Base-by-base conservation (phyloP, 1,139 yeast species). In the Schizosaccharomyces versatilis region DNA sequence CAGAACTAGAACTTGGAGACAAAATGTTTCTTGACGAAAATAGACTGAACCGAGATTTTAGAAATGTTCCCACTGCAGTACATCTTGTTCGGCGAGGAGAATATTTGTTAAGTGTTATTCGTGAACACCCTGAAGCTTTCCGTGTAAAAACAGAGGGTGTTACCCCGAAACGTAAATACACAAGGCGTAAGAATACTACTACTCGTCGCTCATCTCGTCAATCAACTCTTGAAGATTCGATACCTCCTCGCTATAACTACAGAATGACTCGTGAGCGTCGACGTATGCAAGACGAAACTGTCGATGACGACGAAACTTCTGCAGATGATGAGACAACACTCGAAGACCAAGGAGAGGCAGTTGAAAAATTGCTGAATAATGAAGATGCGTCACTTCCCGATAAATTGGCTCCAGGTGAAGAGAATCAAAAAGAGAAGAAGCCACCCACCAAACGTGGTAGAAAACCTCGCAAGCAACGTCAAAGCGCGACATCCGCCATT, bases 21-120 rank as follows among this genome's bases (percentile, higher is more conserved):
- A 88, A 84, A 69, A 69, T 88, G 60, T 88, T 78, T 64, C 72
- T 88, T 61, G 71, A 70, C 58, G 49, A 44, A 44, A 44, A 39
- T 39, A 39, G 32, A 32, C 38, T 19, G 49, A 44, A 44, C 19
- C 19, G 32, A 36, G 32, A 24, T 24, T 24, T 24, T 24, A 60
- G 58, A 62, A 67, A 80, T 62, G 83, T 81, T 9, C 99, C 99
- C 1, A 94, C 94, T 6, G 77, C 96, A 1, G 93, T 90, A 9
- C 99, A 90, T 68, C 72, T 93, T 54, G 88, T 86, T n/a, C 78
- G 99, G 66, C 77, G 99, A 64, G 81, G 84, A 1, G 98, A 93
- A 65, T 90, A 88, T 62, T 73, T 90, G 62, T 75, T 88, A 51
- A 69, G 79, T 1, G 79, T 84, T 38, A 68, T 90, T 60, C 49